phyloP scores from a whole-genome alignment of 208 protist genomes.

The Wallacemonas sp. region DNA sequence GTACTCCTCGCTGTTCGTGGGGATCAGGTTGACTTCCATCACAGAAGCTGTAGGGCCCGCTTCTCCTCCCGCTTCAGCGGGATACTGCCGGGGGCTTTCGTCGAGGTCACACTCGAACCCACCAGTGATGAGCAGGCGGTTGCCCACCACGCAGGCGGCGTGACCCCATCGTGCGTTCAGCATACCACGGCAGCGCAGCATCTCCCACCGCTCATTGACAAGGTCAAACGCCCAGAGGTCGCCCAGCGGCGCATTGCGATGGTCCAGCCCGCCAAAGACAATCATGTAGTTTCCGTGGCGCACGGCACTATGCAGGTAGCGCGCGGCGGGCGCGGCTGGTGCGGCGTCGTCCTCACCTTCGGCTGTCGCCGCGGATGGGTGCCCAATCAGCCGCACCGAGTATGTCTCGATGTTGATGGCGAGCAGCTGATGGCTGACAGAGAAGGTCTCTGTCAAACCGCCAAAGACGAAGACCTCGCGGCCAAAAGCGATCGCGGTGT shows the following conservation, averaged over 20 bases:
- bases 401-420: constrained; percentile 58
- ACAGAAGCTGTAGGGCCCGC: constrained; percentile 21
- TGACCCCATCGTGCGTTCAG: constrained; percentile 50
- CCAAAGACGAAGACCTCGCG: constrained; percentile 80
- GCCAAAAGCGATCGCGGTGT: constrained; percentile 58
- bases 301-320: constrained; percentile 78
- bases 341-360: neutral
- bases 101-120: constrained; percentile 64
- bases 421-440: constrained; percentile 68
- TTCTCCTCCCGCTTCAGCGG: neutral
- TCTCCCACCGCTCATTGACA: constrained; percentile 76
- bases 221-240: constrained; percentile 86
- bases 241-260: constrained; percentile 51
- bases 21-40: constrained; percentile 65
- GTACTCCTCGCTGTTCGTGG: constrained; percentile 48
- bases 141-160: constrained; percentile 65
- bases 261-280: constrained; percentile 77
- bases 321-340: constrained; percentile 14
- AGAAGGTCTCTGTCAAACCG: constrained; percentile 62
- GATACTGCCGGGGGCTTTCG: constrained; percentile 15
- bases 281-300: constrained; percentile 83
- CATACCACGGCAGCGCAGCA: constrained; percentile 37
- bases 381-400: constrained; percentile 38
- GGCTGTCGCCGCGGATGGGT: neutral
- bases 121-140: constrained; percentile 69